Evolutionary conservation across 2,329 filamentous ascomycete genomes (phyloP).

Genomic region (Aspergillus pseudoviridinutans): DNA sequence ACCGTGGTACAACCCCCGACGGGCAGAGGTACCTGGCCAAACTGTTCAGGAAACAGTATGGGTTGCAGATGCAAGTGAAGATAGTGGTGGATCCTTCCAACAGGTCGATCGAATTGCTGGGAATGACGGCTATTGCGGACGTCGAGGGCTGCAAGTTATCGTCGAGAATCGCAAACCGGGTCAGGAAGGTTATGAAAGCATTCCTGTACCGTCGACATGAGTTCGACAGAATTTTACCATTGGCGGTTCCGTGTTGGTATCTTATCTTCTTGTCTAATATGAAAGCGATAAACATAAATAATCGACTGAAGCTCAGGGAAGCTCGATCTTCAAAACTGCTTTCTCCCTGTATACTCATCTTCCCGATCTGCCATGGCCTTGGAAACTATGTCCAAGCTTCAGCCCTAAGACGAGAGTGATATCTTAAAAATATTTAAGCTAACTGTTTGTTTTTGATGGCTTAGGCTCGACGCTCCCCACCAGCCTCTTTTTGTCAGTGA

Average conservation of each 20-base stretch:
- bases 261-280: constrained; percentile 2
- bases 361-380: not conserved
- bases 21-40: constrained; percentile 54
- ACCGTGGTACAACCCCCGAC: constrained; percentile 54
- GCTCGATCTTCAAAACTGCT: not conserved
- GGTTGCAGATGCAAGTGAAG: constrained; percentile 28
- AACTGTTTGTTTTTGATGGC: not conserved
- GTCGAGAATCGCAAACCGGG: constrained; percentile 40
- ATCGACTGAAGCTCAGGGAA: not conserved
- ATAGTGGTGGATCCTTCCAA: constrained; percentile 37
- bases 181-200: constrained; percentile 44
- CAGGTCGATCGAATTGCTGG: constrained; percentile 35
- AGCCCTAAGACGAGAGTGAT: not conserved
- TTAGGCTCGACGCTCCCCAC: not conserved
- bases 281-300: not conserved
- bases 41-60: constrained; percentile 38
- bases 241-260: not conserved
- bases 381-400: not conserved
- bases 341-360: not conserved
- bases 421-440: not conserved
- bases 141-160: constrained; percentile 41
- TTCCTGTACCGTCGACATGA: constrained; percentile 34
- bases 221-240: not conserved
- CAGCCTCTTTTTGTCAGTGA: not conserved
- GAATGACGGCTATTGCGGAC: constrained; percentile 45